Conservation (phyloP, 148 eudicot genomes). For the Rheum nobile region DNA sequence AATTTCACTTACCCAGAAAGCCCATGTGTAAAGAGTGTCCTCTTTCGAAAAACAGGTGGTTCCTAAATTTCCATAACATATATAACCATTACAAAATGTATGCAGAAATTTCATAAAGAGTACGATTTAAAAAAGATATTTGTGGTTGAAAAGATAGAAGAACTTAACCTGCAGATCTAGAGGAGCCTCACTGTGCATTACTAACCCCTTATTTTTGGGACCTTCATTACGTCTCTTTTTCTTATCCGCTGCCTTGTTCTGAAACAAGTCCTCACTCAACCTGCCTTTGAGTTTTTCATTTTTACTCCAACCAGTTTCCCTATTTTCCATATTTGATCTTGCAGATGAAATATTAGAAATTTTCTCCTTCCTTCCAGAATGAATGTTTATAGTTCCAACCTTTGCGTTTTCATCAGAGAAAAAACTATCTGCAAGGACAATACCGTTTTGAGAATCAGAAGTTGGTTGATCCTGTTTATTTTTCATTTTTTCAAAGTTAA, state of each 20-base stretch:
- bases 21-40: conserved; percentile 38
- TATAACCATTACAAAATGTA: too few species aligned
- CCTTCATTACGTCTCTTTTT: too few species aligned
- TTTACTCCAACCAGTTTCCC: conserved; percentile 18
- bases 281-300: conserved; percentile 17
- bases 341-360: conserved; percentile 13
- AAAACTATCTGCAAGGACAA: conserved; percentile 31
- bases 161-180: conserved; percentile 58
- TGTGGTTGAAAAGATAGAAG: not conserved
- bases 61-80: conserved; percentile 50
- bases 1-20: conserved; percentile 49
- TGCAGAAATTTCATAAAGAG: too few species aligned
- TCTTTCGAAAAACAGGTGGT: conserved; percentile 86
- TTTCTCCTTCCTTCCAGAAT: too few species aligned
- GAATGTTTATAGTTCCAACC: too few species aligned
- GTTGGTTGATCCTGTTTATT: too few species aligned
- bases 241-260: too few species aligned
- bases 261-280: too few species aligned
- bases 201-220: too few species aligned
- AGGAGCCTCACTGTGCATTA: conserved; percentile 67
- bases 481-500: too few species aligned
- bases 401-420: conserved; percentile 26
- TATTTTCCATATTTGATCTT: conserved; percentile 14
- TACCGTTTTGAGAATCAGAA: conserved; percentile 29
- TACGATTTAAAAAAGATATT: too few species aligned